These are phyloP conservation scores for Taiozyma sp. DNA, from an alignment of 1,139 yeast genomes.

Conservation along the genomic window DNA sequence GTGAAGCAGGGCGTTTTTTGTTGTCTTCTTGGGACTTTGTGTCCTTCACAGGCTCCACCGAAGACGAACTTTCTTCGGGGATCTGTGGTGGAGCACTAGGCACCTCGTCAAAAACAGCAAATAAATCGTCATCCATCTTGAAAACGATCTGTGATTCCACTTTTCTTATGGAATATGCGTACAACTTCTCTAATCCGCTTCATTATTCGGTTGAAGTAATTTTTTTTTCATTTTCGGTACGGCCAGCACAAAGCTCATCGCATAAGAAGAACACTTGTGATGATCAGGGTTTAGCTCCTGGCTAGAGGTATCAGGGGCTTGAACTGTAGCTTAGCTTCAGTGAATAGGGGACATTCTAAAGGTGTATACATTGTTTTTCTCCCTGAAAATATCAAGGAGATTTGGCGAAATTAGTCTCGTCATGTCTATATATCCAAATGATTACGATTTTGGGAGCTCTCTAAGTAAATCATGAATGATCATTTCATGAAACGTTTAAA, in stretches of 20 bases:
- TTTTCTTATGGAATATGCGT: neutral
- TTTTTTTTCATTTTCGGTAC: neutral
- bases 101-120: conserved; percentile 65
- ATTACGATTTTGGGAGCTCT: too few species aligned
- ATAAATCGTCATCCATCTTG: conserved; percentile 45
- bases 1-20: conserved; percentile 24
- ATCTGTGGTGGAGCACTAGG: conserved; percentile 35
- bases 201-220: neutral
- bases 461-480: too few species aligned
- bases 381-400: too few species aligned
- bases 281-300: too few species aligned
- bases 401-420: too few species aligned
- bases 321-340: too few species aligned
- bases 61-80: conserved; percentile 12
- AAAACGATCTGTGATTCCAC: neutral
- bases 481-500: too few species aligned
- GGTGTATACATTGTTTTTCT: too few species aligned
- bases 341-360: too few species aligned
- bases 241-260: neutral
- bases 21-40: conserved; percentile 8
- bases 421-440: too few species aligned
- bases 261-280: too few species aligned
- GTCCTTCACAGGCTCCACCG: conserved; percentile 15
- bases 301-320: too few species aligned
- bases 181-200: neutral